Base-by-base conservation (phyloP, 2,329 filamentous ascomycete genomes). In the Kalmusia sp. region DNA sequence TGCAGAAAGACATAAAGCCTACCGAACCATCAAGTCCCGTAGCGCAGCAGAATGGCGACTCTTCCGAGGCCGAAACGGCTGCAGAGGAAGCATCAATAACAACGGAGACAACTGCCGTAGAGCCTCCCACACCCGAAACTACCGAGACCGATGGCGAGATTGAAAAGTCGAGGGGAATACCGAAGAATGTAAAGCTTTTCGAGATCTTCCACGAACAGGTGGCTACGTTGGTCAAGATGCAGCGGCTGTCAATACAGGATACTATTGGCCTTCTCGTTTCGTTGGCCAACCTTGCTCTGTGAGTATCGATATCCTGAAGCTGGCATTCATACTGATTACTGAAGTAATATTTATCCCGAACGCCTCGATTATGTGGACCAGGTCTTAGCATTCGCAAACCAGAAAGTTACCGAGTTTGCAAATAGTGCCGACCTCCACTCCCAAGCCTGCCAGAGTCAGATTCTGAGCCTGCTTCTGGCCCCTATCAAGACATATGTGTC, bases 181-280 rank as follows among this genome's bases (percentile, higher is more conserved):
- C 89, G 1, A 83, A 87, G 47, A 88, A 92, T 65, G 87, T 96
- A 52, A 93, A 91, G 76, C 84, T 99, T 21, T 98, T 98, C 74
- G 93, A 98, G 76, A 91, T 98, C 54, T 99, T 98, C 81, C 96
- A 98, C 69, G 89, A 92, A 46, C 95, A 98, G 75, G 95, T 98
- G 57, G 90, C 96, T 70, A 93, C 93, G 67, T 81, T 99, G 46
- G 93, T 98, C 57, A 93, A 92, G 75, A 91, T 90, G 47, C 92
- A 97, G 69, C 88, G 92, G 62, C 82, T 99, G 47, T 90, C 93
- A 1, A 93, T 99, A 60, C 92, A 96, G 73, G 96, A 99, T 72
- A 96, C 91, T 15, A 95, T 96, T 64, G 95, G 93, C 8, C 80
- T 99, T 35, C 82, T 98, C 38, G 93, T 96, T n/a, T 99, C 95